Base-by-base conservation (phyloP, 768 basidiomycete species). In the Tulasnella sp. region DNA sequence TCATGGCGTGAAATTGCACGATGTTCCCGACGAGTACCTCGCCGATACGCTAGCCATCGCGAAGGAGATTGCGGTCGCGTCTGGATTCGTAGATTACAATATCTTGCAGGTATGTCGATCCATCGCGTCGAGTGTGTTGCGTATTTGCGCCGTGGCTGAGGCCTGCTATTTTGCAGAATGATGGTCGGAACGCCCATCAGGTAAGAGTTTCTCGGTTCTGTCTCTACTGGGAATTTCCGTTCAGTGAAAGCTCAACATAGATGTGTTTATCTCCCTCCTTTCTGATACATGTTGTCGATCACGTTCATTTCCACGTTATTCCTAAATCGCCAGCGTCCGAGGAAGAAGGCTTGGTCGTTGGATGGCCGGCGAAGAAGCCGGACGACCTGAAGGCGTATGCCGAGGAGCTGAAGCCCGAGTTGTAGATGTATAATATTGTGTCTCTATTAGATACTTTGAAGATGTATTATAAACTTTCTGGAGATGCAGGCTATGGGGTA, bases 311-410 rank as follows among this genome's bases (percentile, higher is more conserved):
- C 80, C 81, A 81, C 54, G 81, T 81, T 12, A 81, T 81, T 50
- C 81, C 81, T 8, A 81, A 81, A 60, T 80, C 81, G 31, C 2
- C 54, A 24, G 81, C 6, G 41, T 73, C 79, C 2, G 81, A 81
- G 69, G 84, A 89, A 6, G 91, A 93, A 83, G 97, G 97, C 5
- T 89, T 99, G 40, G 91, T 91, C 20, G 87, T 98, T 77, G 91
- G 90, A 20, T 98, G 37, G 37, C 37, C 37, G 69, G 82, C 89
- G 41, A 85, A 89, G 24, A 92, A n/a, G n/a, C n/a, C 91, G 86
- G 93, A 92, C 9, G 93, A 94, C 48, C 85, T 96, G 76, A 87
- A 89, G 84, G 87, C 87, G 83, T 82, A 91, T n/a, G 88, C 88
- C 42, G 90, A 91, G 77, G 92, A 93, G 80, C 83, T 96, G 81